A percentile compares a stretch with the other conserved stretches of the same genome.
Evolutionary conservation across 1,139 yeast genomes (phyloP).

Genomic region (Debaryomyces sp.): DNA sequence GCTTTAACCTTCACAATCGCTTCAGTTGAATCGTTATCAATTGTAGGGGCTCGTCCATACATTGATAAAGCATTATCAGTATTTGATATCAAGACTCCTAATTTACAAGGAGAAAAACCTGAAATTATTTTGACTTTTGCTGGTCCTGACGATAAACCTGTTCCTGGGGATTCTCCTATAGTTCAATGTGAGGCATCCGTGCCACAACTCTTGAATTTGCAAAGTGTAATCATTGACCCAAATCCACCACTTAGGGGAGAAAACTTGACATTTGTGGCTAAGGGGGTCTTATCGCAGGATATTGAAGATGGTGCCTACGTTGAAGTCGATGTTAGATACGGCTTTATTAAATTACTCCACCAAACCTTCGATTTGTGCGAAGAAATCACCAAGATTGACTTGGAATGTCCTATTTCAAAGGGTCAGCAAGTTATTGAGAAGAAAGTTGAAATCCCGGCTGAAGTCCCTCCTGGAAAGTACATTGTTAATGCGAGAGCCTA

Average conservation of each 20-base stretch:
- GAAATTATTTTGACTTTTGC: constrained; percentile 9
- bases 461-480: constrained; percentile 95
- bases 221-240: constrained; percentile 65
- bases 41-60: constrained; percentile 18
- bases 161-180: constrained; percentile 91
- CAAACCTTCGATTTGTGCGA: constrained; percentile 92
- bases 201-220: constrained; percentile 64
- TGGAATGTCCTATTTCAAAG: constrained; percentile 73
- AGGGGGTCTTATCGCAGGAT: constrained; percentile 58
- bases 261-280: constrained; percentile 76
- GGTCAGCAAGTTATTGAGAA: constrained; percentile 72
- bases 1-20: constrained; percentile 17
- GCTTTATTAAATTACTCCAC: constrained; percentile 82
- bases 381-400: constrained; percentile 77
- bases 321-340: constrained; percentile 89
- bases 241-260: constrained; percentile 87
- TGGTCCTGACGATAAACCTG: constrained; percentile 53
- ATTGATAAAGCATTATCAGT: constrained; percentile 19
- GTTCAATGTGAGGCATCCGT: constrained; percentile 68
- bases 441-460: constrained; percentile 81
- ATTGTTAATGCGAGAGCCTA: constrained; percentile 85
- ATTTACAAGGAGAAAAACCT: constrained; percentile 6
- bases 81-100: constrained; percentile 2
- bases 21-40: constrained; percentile 26
- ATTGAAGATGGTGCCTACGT: constrained; percentile 87